Percentiles rank a stretch among this genome's conserved stretches.
Conservation (phyloP, 2,329 filamentous ascomycete species). For the Rasamsonia emersonii region DNA sequence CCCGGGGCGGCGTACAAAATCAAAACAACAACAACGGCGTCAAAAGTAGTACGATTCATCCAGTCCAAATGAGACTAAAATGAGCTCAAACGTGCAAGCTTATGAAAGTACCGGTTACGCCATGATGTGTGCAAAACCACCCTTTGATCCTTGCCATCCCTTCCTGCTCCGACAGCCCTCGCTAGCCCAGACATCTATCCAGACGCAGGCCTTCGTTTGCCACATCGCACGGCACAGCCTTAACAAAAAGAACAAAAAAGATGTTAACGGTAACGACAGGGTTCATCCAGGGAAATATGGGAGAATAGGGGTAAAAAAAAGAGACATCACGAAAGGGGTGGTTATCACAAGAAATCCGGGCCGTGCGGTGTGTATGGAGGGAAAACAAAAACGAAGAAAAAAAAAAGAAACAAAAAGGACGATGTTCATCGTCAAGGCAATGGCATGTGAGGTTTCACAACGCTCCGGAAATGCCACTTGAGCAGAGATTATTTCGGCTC, state of each 20-base stretch:
- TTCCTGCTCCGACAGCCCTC: no score
- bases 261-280: not conserved
- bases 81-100: constrained; percentile 12
- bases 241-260: constrained; percentile 3
- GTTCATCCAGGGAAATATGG: not conserved
- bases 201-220: not conserved
- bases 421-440: no score
- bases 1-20: not conserved
- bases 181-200: no score
- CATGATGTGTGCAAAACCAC: constrained; percentile 15
- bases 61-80: constrained; percentile 10
- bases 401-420: constrained; percentile 8
- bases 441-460: no score
- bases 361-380: constrained; percentile 1
- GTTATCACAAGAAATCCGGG: no score
- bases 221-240: not conserved
- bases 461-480: no score
- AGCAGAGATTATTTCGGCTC: no score
- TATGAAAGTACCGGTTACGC: constrained; percentile 16
- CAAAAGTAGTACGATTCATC: not conserved
- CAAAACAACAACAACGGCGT: not conserved
- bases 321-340: no score
- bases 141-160: constrained; percentile 2
- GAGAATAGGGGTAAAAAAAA: not conserved
- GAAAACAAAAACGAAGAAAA: constrained; percentile 11